Evolutionary conservation across 2,329 filamentous ascomycete species (phyloP).

Genomic region (Thielaviopsis cerberus): DNA sequence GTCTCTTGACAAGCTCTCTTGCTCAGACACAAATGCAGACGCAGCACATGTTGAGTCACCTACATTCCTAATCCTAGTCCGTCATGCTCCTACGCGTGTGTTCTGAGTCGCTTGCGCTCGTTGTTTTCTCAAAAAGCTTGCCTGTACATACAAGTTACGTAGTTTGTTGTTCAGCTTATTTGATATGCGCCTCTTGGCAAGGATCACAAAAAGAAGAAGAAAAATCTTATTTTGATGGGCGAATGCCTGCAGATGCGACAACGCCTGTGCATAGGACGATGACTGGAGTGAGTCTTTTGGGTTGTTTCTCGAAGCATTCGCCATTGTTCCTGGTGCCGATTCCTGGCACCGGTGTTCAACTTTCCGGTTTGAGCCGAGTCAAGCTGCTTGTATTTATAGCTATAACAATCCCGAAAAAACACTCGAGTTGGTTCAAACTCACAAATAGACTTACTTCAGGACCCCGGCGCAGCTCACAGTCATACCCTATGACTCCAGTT

Average conservation of each 20-base stretch:
- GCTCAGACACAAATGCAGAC: background rate
- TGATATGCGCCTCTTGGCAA: background rate
- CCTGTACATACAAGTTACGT: too few species aligned
- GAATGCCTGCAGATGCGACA: background rate
- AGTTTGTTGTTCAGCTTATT: background rate
- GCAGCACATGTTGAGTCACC: conserved; percentile 8
- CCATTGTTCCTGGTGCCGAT: background rate
- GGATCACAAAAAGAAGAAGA: background rate
- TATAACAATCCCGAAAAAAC: too few species aligned
- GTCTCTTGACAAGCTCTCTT: background rate
- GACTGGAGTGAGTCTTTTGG: background rate
- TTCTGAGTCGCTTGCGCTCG: background rate
- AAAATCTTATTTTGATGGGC: background rate
- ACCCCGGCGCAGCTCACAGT: background rate
- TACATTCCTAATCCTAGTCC: conserved; percentile 7
- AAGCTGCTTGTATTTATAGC: too few species aligned
- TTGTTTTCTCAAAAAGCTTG: background rate
- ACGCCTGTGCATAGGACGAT: background rate
- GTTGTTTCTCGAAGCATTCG: background rate
- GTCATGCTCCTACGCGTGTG: background rate
- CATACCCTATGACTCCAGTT: conserved; percentile 7
- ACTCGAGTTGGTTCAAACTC: too few species aligned
- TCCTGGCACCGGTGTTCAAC: too few species aligned
- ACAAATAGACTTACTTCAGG: too few species aligned
- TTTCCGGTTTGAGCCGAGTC: too few species aligned